Conservation (phyloP, 2,329 filamentous ascomycete genomes). For the Aspergillus spinulosporus region DNA sequence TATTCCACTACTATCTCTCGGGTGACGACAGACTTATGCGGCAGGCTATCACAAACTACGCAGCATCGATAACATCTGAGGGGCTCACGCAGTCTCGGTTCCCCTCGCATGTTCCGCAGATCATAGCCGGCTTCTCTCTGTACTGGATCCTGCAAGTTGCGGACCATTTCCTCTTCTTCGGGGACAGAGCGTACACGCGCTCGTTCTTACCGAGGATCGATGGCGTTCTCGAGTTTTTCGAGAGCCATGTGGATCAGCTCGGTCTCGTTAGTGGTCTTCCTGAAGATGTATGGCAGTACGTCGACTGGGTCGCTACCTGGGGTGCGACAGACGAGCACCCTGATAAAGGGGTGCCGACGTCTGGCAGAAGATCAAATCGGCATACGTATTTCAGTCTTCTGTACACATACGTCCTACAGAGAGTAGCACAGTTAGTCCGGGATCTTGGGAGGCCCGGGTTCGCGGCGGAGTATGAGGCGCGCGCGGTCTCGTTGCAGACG, state of each 20-base stretch:
- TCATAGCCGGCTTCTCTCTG: conserved; percentile 33
- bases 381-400: conserved; percentile 46
- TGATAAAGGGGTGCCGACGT: conserved; percentile 44
- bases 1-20: conserved; percentile 37
- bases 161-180: conserved; percentile 35
- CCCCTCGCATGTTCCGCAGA: conserved; percentile 33
- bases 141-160: conserved; percentile 36
- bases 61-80: conserved; percentile 27
- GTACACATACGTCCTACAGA: conserved; percentile 40
- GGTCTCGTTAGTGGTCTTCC: conserved; percentile 28
- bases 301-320: conserved; percentile 39
- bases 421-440: conserved; percentile 34
- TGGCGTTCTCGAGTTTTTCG: conserved; percentile 28
- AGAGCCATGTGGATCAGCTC: conserved; percentile 20
- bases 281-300: conserved; percentile 34
- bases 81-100: conserved; percentile 35
- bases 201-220: conserved; percentile 28
- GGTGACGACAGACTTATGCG: conserved; percentile 35
- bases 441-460: conserved; percentile 37
- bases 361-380: conserved; percentile 37
- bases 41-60: conserved; percentile 37
- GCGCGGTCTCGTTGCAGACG: conserved; percentile 20
- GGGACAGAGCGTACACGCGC: conserved; percentile 27
- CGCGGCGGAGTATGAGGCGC: conserved; percentile 28
- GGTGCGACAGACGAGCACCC: conserved; percentile 30